Evolutionary conservation across 1,284 basidiomycete genomes (phyloP).

Genomic region (Sanghuangporus sanghuang): DNA sequence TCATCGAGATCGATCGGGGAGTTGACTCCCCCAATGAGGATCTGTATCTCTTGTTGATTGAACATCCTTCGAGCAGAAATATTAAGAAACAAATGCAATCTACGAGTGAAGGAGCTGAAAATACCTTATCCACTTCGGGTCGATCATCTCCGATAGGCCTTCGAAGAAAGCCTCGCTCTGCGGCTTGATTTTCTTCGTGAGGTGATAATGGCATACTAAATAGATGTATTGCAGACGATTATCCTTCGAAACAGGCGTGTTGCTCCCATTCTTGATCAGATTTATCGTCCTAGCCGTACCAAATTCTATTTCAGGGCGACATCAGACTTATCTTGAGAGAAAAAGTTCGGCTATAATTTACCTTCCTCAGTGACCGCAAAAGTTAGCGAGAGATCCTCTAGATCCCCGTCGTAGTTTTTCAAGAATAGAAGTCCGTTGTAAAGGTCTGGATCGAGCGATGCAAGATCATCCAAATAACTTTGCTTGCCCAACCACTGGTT

Average conservation of each 20-base stretch:
- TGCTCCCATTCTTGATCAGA: conserved; percentile 79
- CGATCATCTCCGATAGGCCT: conserved; percentile 84
- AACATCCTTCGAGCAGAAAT: conserved; percentile 67
- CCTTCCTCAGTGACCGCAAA: conserved; percentile 89
- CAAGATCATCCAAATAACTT: conserved; percentile 86
- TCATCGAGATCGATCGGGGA: conserved; percentile 81
- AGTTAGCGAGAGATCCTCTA: conserved; percentile 89
- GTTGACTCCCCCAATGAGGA: conserved; percentile 80
- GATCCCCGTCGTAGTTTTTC: conserved; percentile 87
- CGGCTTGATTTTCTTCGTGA: conserved; percentile 83
- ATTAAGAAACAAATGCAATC: conserved; percentile 13
- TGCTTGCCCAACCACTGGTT: conserved; percentile 82
- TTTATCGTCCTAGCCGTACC: conserved; percentile 78
- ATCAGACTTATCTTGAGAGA: conserved; percentile 1
- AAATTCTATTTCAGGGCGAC: conserved; percentile 56
- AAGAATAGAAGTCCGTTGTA: conserved; percentile 91
- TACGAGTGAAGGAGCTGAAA: conserved; percentile 21
- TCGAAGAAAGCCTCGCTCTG: conserved; percentile 87
- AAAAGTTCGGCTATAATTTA: conserved; percentile 27
- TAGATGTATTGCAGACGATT: conserved; percentile 92
- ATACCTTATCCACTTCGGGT: conserved; percentile 82
- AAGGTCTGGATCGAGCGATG: conserved; percentile 87
- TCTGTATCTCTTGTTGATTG: conserved; percentile 88
- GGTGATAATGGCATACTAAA: conserved; percentile 83
- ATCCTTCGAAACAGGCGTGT: conserved; percentile 84